Base-by-base conservation (phyloP, 768 basidiomycete genomes). In the Lanmaoa rubissima region DNA sequence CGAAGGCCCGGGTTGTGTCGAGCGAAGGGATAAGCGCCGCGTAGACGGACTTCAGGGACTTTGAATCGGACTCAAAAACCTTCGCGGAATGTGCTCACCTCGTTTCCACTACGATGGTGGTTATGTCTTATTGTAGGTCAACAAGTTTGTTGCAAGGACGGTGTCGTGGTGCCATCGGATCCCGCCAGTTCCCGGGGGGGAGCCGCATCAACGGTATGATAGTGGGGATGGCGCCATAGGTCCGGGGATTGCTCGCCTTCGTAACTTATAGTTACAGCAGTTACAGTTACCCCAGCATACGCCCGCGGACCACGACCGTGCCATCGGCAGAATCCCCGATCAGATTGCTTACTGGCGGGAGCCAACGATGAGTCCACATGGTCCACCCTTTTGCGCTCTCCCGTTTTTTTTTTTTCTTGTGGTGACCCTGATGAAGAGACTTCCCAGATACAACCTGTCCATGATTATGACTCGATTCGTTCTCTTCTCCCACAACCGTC, bases 21-120 rank as follows among this genome's bases (percentile, higher is more conserved):
- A 34, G 24, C 17, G 28, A 24, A 16, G 5, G 35, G 10, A 28
- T 28, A 35, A 28, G 48, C 24, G 35, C 21, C 7, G 26, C 1
- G 2, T 26, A 10, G 16, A 31, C 26, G 24, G 43, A 24, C 1
- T 28, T 41, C 32, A 32, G 38, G 41, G 58, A 64, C 54, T 61
- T 61, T 56, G 44, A 47, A 50, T 67, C 58, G 36, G 65, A 65
- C 62, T 57, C 53, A 49, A 56, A 31, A 66, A 67, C 65, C 46
- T 66, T 65, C 58, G 64, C 64, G 64, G 28, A 28, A 28, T 28
- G 28, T 3, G 21, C 21, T 24, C 21, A 24, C 21, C 21, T 24
- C 21, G 21, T 24, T 24, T 24, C 21, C 21, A 24, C 21, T 24
- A 24, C 21, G 21, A 24, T 24, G 21, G 21, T 2, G 21, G 21